Conservation (phyloP, 352 stramenopile species). For the Aphanomyces euteiches region DNA sequence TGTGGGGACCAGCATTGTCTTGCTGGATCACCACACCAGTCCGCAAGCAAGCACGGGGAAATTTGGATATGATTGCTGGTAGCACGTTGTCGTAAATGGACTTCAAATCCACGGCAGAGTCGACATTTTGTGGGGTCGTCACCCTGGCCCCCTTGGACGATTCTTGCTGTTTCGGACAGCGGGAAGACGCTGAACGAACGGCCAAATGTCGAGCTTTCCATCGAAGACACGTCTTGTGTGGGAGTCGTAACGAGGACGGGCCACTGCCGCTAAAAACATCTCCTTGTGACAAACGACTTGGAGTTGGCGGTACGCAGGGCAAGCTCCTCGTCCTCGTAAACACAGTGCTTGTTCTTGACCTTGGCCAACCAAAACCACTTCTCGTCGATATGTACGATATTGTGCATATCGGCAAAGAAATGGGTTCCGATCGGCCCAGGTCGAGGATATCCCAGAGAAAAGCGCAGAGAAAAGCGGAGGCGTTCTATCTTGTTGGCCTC, state of each 20-base stretch:
- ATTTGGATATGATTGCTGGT: constrained; percentile 7
- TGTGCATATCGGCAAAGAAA: not conserved
- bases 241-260: not conserved
- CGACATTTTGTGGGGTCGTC: not conserved
- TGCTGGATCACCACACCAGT: constrained; percentile 13
- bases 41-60: not conserved
- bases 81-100: not conserved
- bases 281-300: constrained; percentile 6
- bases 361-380: constrained; percentile 17
- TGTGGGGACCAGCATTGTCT: constrained; percentile 5
- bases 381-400: constrained; percentile 10
- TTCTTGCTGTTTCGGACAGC: constrained; percentile 6
- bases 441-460: not conserved
- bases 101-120: not conserved
- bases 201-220: not conserved
- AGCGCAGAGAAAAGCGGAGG: not conserved
- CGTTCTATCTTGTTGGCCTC: not conserved
- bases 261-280: constrained; percentile 4
- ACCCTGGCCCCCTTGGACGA: not conserved
- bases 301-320: not conserved
- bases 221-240: not conserved
- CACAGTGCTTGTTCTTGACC: not conserved
- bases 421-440: not conserved
- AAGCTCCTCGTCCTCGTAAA: constrained; percentile 11
- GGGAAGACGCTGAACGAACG: not conserved